A percentile compares a stretch with the other conserved stretches of the same genome.
These are phyloP conservation scores for Spirogloea muscicola DNA, from an alignment of 139 green algal genomes.

Conservation along the genomic window DNA sequence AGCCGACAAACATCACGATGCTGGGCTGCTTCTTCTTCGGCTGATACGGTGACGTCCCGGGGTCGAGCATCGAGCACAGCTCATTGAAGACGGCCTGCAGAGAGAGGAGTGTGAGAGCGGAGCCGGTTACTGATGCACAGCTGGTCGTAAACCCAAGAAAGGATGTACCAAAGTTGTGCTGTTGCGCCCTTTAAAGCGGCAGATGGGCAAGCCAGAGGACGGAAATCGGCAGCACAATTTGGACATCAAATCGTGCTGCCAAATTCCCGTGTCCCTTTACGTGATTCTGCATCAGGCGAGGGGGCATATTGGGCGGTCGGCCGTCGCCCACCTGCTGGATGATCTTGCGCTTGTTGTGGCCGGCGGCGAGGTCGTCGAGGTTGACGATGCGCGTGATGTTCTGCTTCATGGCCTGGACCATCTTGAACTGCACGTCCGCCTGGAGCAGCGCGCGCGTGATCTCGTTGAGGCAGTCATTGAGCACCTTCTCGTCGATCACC, in stretches of 20 bases:
- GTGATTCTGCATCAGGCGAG: too few species aligned
- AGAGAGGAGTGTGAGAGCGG: too few species aligned
- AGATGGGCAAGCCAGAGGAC: too few species aligned
- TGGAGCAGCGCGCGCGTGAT: constrained; percentile 61
- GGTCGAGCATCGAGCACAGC: constrained; percentile 51
- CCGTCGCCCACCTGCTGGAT: constrained; percentile 54
- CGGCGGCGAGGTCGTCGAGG: constrained; percentile 74
- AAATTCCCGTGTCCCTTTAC: too few species aligned
- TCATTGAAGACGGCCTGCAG: constrained; percentile 53
- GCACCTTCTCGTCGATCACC: constrained; percentile 84
- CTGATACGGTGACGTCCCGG: constrained; percentile 34
- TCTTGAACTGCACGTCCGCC: constrained; percentile 82
- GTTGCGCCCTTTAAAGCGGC: too few species aligned
- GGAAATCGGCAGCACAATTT: too few species aligned
- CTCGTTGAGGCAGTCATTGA: constrained; percentile 93
- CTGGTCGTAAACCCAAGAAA: too few species aligned
- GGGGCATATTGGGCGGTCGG: too few species aligned
- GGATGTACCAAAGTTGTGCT: too few species aligned
- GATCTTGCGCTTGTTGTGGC: constrained; percentile 89
- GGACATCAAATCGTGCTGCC: too few species aligned
- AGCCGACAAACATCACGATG: constrained; percentile 97
- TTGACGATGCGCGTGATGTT: constrained; percentile 93
- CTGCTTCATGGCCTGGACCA: constrained; percentile 62
- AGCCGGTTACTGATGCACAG: too few species aligned
- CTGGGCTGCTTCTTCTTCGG: constrained; percentile 83